phyloP scores from a whole-genome alignment of 2,329 filamentous ascomycete species.

The Penicillium freii region DNA sequence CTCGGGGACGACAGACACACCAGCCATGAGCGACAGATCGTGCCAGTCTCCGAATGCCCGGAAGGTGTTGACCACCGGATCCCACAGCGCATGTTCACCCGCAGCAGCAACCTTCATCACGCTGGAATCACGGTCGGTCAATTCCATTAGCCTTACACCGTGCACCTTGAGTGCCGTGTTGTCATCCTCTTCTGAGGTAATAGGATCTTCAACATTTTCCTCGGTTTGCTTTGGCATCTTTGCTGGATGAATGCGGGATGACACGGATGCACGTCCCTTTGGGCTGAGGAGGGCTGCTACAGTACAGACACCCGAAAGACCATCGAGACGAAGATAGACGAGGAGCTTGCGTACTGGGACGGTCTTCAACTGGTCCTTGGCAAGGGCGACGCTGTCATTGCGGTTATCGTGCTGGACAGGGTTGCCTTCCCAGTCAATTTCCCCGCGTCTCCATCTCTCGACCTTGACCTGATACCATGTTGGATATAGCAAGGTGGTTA shows the following conservation, averaged over 20 bases:
- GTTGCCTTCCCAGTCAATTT: constrained; percentile 84
- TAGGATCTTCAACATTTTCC: constrained; percentile 24
- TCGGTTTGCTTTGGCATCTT: constrained; percentile 27
- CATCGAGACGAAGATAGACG: constrained; percentile 81
- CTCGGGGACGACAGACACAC: constrained; percentile 75
- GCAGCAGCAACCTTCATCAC: constrained; percentile 91
- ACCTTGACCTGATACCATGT: constrained; percentile 72
- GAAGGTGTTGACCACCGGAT: constrained; percentile 90
- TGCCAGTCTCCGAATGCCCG: constrained; percentile 81
- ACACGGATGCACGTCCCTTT: constrained; percentile 39
- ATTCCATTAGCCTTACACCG: constrained; percentile 78
- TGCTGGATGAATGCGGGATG: constrained; percentile 36
- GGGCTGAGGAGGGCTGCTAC: constrained; percentile 77
- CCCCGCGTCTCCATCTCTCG: constrained; percentile 72
- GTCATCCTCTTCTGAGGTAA: constrained; percentile 18
- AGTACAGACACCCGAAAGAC: constrained; percentile 75
- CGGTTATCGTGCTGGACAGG: constrained; percentile 46
- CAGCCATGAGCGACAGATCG: constrained; percentile 77
- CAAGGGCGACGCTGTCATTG: constrained; percentile 40
- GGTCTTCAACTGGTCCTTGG: constrained; percentile 51
- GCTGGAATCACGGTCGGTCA: constrained; percentile 88
- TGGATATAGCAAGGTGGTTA: constrained; percentile 73
- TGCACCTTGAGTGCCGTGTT: constrained; percentile 65
- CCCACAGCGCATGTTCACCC: constrained; percentile 68
- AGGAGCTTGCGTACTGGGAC: constrained; percentile 64